Base-by-base conservation (phyloP, 768 basidiomycete genomes). In the Pseudohyphozyma bogoriensis region DNA sequence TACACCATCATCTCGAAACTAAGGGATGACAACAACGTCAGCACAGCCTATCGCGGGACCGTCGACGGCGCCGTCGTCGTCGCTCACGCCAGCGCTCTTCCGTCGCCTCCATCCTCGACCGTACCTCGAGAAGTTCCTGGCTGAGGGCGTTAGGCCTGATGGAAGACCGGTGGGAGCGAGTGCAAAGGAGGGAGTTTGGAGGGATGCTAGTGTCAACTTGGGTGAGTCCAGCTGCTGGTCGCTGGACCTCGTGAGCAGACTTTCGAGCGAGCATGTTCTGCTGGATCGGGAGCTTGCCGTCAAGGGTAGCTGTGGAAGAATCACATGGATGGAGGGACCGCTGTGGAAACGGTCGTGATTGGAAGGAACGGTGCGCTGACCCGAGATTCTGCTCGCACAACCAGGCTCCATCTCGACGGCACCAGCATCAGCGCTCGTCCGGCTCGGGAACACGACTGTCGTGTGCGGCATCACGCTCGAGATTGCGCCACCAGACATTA, bases 401-500 rank as follows among this genome's bases (percentile, higher is more conserved):
- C n/a, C 56, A 92, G 91, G 90, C 54, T 93, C 92, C 3, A 86
- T 99, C 76, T 85, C 87, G 1, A 96, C 95, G 0, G 91, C 95
- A 0, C 81, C 91, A 64, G 91, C 92, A 0, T 95, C 91, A 7
- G 84, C 92, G 0, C 83, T 99, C 42, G 88, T 96, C 6, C 78
- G 89, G 31, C 72, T 96, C 60, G 95, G 95, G 24, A 81, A 87
- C 50, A 95, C 93, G n/a, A 96, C 89, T 1, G 78, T 97, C 39
- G 87, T 96, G 0, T 96, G 92, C 69, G 95, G 95, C 1, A 82
- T 99, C 66, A 96, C 95, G 72, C 91, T 89, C 18, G 92, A 97
- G 74, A 85, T 93, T 42, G 85, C 89, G 31, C 87, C 90, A 69
- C 93, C 93, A 7, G 86, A 88, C 67, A 71, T 93, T 22, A 84